phyloP scores from a whole-genome alignment of 257 asterid genomes.

The Solanum dulcamara region DNA sequence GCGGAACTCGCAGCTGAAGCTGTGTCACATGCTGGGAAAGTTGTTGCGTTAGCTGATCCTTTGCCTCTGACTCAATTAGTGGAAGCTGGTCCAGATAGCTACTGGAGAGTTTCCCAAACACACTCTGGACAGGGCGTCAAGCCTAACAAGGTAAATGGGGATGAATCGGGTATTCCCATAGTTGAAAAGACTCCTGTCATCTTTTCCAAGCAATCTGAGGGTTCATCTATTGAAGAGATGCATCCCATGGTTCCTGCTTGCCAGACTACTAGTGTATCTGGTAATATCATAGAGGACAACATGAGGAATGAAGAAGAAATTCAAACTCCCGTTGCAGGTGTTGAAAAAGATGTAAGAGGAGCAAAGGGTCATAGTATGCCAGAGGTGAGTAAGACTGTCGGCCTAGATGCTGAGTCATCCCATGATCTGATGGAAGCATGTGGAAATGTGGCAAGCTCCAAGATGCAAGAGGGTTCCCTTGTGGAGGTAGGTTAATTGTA shows the following conservation, averaged over 20 bases:
- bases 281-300: slow-evolving; percentile 18
- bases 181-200: slow-evolving; percentile 24
- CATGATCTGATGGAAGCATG: slow-evolving; percentile 4
- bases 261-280: slow-evolving; percentile 6
- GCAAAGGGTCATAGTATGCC: slow-evolving; percentile 25
- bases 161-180: slow-evolving; percentile 9
- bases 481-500: slow-evolving; percentile 66
- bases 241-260: slow-evolving; percentile 12
- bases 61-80: slow-evolving; percentile 52
- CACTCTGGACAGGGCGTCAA: slow-evolving; percentile 25
- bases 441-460: slow-evolving; percentile 9
- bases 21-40: slow-evolving; percentile 80
- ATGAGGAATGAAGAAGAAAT: slow-evolving; percentile 12
- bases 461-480: slow-evolving; percentile 54
- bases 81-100: slow-evolving; percentile 64
- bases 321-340: slow-evolving; percentile 16
- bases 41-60: slow-evolving; percentile 82
- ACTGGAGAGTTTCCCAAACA: slow-evolving; percentile 42
- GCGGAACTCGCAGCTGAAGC: slow-evolving; percentile 98
- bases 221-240: slow-evolving; percentile 27
- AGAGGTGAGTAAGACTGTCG: slow-evolving; percentile 18
- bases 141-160: slow-evolving; percentile 17
- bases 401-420: slow-evolving; percentile 27
- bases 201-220: slow-evolving; percentile 16
- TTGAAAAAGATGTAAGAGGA: slow-evolving; percentile 26